These are phyloP conservation scores for Glonium stellatum DNA, from an alignment of 495 filamentous ascomycete genomes.

Conservation along the genomic window DNA sequence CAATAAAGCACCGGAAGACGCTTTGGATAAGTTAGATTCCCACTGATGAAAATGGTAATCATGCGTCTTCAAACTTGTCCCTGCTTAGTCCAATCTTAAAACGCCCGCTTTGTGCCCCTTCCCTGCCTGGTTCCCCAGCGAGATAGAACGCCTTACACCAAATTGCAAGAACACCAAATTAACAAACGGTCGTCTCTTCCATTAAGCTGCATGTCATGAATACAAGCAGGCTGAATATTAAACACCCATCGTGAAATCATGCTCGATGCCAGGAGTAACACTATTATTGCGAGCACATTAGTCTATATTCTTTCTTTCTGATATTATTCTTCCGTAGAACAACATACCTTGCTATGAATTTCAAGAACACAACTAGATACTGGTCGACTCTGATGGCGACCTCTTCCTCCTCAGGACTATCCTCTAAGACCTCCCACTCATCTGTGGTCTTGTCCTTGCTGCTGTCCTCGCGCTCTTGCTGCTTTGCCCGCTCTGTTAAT, in stretches of 20 bases:
- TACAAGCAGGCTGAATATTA: conserved; percentile 32
- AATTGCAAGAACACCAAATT: neutral
- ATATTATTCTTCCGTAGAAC: neutral
- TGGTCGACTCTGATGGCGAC: conserved; percentile 93
- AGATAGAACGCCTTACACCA: conserved; percentile 6
- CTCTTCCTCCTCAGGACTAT: conserved; percentile 63
- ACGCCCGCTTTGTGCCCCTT: neutral
- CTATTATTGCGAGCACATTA: conserved; percentile 29
- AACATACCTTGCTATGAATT: conserved; percentile 76
- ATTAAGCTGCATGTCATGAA: neutral
- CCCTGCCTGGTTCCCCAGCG: neutral
- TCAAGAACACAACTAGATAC: conserved; percentile 94
- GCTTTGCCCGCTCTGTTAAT: conserved; percentile 39
- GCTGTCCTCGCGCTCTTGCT: conserved; percentile 34
- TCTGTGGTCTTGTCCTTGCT: conserved; percentile 51
- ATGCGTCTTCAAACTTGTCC: neutral
- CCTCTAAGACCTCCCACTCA: conserved; percentile 77
- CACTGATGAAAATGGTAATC: too few species aligned
- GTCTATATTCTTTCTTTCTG: neutral
- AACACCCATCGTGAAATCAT: conserved; percentile 97
- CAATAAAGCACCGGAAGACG: too few species aligned
- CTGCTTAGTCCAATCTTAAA: neutral
- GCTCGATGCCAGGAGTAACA: conserved; percentile 93
- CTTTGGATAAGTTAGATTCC: too few species aligned
- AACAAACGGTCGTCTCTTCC: neutral